A percentile compares a stretch with the other conserved stretches of the same genome.
These are phyloP conservation scores for Daldinia sp. DNA, from an alignment of 2,329 filamentous ascomycete genomes.

Conservation along the genomic window DNA sequence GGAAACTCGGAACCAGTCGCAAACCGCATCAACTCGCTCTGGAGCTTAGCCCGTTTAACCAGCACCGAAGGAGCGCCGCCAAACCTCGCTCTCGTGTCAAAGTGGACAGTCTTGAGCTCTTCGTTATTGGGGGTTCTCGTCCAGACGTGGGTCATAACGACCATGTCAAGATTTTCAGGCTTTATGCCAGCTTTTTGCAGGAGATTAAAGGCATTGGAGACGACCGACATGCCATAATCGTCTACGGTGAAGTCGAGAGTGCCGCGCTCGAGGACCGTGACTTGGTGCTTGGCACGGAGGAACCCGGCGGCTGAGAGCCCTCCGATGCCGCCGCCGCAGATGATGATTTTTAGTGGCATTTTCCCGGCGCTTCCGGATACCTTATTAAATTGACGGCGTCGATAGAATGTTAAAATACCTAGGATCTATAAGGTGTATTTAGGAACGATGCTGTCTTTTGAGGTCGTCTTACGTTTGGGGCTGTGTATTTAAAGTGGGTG, in stretches of 20 bases:
- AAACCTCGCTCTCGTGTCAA: slow-evolving; percentile 42
- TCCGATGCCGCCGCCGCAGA: slow-evolving; percentile 45
- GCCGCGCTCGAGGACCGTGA: slow-evolving; percentile 45
- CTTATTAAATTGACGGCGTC: not conserved
- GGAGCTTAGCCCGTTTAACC: slow-evolving; percentile 40
- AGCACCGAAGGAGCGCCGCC: slow-evolving; percentile 40
- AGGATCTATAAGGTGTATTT: not conserved
- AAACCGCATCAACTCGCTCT: slow-evolving; percentile 41
- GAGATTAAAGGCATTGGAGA: slow-evolving; percentile 43
- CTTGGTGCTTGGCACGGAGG: slow-evolving; percentile 43
- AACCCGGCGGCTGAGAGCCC: slow-evolving; percentile 45
- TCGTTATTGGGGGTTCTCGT: slow-evolving; percentile 33
- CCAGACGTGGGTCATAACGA: slow-evolving; percentile 44
- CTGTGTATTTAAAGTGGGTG: not conserved
- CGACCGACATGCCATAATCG: slow-evolving; percentile 44
- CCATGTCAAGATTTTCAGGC: slow-evolving; percentile 39
- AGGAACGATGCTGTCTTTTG: not conserved
- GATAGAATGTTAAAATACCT: not conserved
- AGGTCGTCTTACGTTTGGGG: not conserved
- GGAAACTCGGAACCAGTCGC: slow-evolving; percentile 37
- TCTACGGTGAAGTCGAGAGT: slow-evolving; percentile 35
- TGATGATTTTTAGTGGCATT: slow-evolving; percentile 43
- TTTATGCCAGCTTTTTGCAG: slow-evolving; percentile 42
- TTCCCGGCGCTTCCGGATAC: not conserved
- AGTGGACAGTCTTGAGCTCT: slow-evolving; percentile 38